Evolutionary conservation across 441 rosid genomes (phyloP).

Genomic region (Arabidopsis lyrata): DNA sequence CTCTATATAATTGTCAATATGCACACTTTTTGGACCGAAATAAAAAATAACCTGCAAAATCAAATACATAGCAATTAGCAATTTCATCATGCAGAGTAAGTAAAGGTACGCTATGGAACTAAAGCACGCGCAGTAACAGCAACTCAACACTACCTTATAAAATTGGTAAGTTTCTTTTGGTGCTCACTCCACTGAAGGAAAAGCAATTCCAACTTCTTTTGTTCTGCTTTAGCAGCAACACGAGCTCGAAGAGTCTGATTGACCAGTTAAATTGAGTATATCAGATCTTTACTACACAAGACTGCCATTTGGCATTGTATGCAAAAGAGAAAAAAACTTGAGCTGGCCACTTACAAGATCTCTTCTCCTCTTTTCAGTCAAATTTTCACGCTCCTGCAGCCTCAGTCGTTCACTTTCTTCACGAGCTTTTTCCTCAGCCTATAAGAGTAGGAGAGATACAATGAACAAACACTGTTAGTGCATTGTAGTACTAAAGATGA

Average conservation of each 20-base stretch:
- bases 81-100: slow-evolving; percentile 27
- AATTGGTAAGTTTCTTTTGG: slow-evolving; percentile 81
- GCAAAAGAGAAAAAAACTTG: neutral
- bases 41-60: slow-evolving; percentile 90
- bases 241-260: slow-evolving; percentile 87
- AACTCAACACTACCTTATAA: slow-evolving; percentile 70
- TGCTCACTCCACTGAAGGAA: slow-evolving; percentile 80
- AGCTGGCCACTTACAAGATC: slow-evolving; percentile 72
- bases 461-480: slow-evolving; percentile 8
- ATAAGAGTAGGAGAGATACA: slow-evolving; percentile 4
- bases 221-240: slow-evolving; percentile 90
- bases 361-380: slow-evolving; percentile 87
- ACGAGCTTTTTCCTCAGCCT: slow-evolving; percentile 90
- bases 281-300: slow-evolving; percentile 32
- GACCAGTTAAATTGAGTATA: slow-evolving; percentile 19
- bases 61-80: slow-evolving; percentile 16
- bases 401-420: slow-evolving; percentile 93
- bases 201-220: slow-evolving; percentile 68
- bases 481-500: slow-evolving; percentile 8
- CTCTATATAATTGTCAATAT: slow-evolving; percentile 89
- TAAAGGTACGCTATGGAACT: neutral
- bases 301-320: neutral
- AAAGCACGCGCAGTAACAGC: neutral
- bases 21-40: slow-evolving; percentile 98
- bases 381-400: slow-evolving; percentile 84